Evolutionary conservation across 768 basidiomycete genomes (phyloP).

Genomic region (Vararia minispora): DNA sequence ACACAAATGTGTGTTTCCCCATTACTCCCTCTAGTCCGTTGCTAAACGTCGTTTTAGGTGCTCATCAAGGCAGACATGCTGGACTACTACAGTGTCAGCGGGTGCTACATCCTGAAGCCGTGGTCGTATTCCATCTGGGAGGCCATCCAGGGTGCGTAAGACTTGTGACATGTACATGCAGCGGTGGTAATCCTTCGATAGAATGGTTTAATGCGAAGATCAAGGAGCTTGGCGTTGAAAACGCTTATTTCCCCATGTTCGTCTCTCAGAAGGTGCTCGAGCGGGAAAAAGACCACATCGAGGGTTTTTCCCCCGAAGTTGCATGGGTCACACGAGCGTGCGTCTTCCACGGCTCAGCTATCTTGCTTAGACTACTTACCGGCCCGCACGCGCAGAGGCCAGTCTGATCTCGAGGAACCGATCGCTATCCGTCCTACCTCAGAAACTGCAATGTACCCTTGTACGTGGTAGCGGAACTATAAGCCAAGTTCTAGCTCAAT

Average conservation of each 20-base stretch:
- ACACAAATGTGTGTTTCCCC: constrained; percentile 62
- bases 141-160: constrained; percentile 70
- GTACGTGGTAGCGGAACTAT: no score
- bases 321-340: constrained; percentile 99
- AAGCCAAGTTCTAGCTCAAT: no score
- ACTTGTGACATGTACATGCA: not conserved
- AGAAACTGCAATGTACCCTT: constrained; percentile 99
- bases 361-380: not conserved
- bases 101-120: constrained; percentile 97
- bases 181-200: constrained; percentile 19
- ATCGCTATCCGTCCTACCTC: constrained; percentile 98
- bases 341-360: constrained; percentile 21
- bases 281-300: constrained; percentile 96
- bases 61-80: constrained; percentile 97
- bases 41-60: constrained; percentile 42
- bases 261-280: constrained; percentile 88
- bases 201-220: constrained; percentile 92
- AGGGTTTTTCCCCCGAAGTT: constrained; percentile 98
- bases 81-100: constrained; percentile 97
- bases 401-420: constrained; percentile 90
- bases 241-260: constrained; percentile 99
- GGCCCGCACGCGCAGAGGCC: constrained; percentile 49
- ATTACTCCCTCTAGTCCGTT: not conserved
- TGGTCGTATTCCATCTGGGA: constrained; percentile 99
- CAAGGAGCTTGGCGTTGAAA: constrained; percentile 91